Evolutionary conservation across 805 yeast species (phyloP).

Genomic region (Metschnikowia cerradonensis): DNA sequence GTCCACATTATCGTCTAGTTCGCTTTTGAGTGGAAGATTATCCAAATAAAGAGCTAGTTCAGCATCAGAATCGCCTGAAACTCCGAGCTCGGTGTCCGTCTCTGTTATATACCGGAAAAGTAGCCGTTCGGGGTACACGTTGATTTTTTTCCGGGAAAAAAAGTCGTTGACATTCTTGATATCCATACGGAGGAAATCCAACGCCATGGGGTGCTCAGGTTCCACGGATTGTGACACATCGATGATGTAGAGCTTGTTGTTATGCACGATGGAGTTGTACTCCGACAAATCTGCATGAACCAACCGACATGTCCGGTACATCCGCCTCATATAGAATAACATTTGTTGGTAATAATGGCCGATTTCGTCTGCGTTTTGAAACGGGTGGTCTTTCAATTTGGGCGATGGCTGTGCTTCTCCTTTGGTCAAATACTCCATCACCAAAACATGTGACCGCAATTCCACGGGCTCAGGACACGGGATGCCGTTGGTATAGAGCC

Average conservation of each 20-base stretch:
- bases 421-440: slow-evolving; percentile 83
- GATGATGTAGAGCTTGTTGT: slow-evolving; percentile 73
- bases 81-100: slow-evolving; percentile 32
- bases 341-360: slow-evolving; percentile 69
- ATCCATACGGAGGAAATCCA: slow-evolving; percentile 95
- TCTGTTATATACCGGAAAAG: slow-evolving; percentile 76
- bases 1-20: slow-evolving; percentile 47
- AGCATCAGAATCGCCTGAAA: slow-evolving; percentile 39
- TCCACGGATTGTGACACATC: slow-evolving; percentile 98
- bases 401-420: slow-evolving; percentile 92
- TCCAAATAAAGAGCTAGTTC: slow-evolving; percentile 41
- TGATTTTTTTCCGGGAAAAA: slow-evolving; percentile 66
- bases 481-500: slow-evolving; percentile 72
- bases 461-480: slow-evolving; percentile 95
- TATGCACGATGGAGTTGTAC: slow-evolving; percentile 85
- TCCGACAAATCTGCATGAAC: slow-evolving; percentile 97
- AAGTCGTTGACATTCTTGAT: slow-evolving; percentile 92
- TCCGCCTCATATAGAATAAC: slow-evolving; percentile 76
- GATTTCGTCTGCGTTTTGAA: slow-evolving; percentile 62
- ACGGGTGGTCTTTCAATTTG: slow-evolving; percentile 77
- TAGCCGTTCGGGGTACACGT: slow-evolving; percentile 74
- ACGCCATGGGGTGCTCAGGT: slow-evolving; percentile 95
- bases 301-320: slow-evolving; percentile 83
- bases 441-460: slow-evolving; percentile 81
- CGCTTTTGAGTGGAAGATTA: slow-evolving; percentile 55